A percentile compares a stretch with the other conserved stretches of the same genome.
These are phyloP conservation scores for Ustilago vetiveriae DNA, from an alignment of 1,284 basidiomycete species.

Conservation along the genomic window DNA sequence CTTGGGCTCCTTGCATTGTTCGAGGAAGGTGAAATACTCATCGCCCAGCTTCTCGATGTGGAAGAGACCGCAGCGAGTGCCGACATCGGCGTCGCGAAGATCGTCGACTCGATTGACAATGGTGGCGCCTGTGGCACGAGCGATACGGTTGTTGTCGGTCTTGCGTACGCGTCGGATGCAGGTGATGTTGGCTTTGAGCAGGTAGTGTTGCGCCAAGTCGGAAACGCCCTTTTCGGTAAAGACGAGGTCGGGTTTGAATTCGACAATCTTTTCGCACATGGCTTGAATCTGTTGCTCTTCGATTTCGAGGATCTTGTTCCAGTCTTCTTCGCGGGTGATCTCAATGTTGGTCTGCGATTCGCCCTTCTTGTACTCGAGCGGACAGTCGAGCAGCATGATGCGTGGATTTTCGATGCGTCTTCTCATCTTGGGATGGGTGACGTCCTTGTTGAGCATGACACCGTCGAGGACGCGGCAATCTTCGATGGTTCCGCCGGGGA, in stretches of 20 bases:
- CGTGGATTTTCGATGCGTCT: conserved; percentile 88
- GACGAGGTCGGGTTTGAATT: conserved; percentile 93
- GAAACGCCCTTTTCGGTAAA: conserved; percentile 98
- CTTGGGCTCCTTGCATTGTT: conserved; percentile 89
- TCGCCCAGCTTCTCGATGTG: conserved; percentile 97
- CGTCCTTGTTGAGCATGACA: conserved; percentile 98
- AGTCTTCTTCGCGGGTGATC: conserved; percentile 92
- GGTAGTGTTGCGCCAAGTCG: conserved; percentile 89
- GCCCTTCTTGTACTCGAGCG: conserved; percentile 98
- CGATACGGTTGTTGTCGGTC: conserved; percentile 98
- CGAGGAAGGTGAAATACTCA: conserved; percentile 96
- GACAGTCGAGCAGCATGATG: conserved; percentile 91
- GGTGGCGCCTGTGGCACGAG: conserved; percentile 91
- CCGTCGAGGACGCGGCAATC: conserved; percentile 86
- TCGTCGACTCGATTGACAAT: conserved; percentile 98
- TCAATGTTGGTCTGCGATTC: conserved; percentile 99
- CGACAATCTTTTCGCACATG: conserved; percentile 85
- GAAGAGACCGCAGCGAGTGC: conserved; percentile 92
- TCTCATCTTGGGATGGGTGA: conserved; percentile 97
- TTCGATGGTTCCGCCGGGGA: conserved; percentile 97
- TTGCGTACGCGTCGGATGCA: conserved; percentile 94
- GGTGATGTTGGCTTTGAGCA: conserved; percentile 88
- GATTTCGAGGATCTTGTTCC: conserved; percentile 90
- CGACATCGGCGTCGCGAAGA: conserved; percentile 88
- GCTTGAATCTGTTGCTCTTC: conserved; percentile 96